Evolutionary conservation across 164 flowering plant species (phyloP), one percentile per base, ranked within the genome.

Genomic region (Euptelea pleiosperma): DNA sequence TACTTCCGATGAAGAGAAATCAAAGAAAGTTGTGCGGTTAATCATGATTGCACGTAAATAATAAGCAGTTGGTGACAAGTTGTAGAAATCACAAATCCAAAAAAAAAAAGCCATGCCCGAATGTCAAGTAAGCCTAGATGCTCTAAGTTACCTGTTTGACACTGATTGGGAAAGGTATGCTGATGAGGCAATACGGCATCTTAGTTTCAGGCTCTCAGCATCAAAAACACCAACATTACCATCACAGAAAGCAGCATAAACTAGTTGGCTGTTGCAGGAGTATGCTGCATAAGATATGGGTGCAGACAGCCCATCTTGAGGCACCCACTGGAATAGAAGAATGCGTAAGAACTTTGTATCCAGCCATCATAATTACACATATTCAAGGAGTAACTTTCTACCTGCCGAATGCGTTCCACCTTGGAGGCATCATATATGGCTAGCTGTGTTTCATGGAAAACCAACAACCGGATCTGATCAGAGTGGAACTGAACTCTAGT

Each of bases 361-460:
- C 3, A 31, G 18, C 33, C 46, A 57, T 30, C 22, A 37, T 5
- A 30, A 15, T 2, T 12, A 37, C 5, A 49, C 25, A 16, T 11
- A 41, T 6, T 18, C 14, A 16, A 28, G 8, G 34, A 29, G 44
- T 22, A 60, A 48, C 18, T 24, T 52, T 42, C 30, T 66, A 90
- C 97, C 92, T 85, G 94, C 10, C 82, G 73, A 31, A 90, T 65
- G 12, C 83, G 73, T 14, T 90, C 95, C 82, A 87, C 77, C 65
- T 83, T 85, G n/a, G 83, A 69, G 40, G 82, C 87, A 64, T 90
- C 97, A 74, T 82, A 90, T 67, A 85, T 67, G 11, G 92, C 91
- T 36, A 90, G 52, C 68, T 87, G 97, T 6, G 90, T 77, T 70
- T 83, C 97, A 56, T 90, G 94, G 59, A 75, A 74, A 18, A 84